Evolutionary conservation across 192 early-diverging fungal genomes (phyloP), one percentile per base, ranked within the genome.

Genomic region (Coemansia sp.): DNA sequence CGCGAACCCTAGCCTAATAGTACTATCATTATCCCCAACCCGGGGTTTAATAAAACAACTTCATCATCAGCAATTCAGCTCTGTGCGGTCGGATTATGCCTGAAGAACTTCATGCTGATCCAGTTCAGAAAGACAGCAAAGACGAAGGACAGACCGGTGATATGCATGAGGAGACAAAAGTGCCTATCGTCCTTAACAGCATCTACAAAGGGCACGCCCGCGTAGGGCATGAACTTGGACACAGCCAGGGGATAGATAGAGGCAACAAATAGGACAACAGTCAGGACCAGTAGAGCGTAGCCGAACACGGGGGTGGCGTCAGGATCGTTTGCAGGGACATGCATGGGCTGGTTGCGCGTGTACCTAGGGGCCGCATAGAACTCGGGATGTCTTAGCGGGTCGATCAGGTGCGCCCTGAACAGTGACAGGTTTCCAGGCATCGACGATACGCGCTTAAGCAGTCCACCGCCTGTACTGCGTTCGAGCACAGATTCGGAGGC

Each of bases 21-120:
- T 34, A 10, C 4, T 34, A 4, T 4, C 33, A 34, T 10, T 34
- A 10, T 34, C 33, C 33, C 5, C 33, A 34, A 34, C 4, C n/a
- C n/a, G n/a, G n/a, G n/a, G n/a, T n/a, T n/a, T n/a, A n/a, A n/a
- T n/a, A n/a, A 41, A 41, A 17, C 38, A 41, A 41, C 7, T 14
- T 4, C 15, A 15, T 13, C 14, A 11, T 6, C 14, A 41, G 13
- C 4, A 41, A 17, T 2, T 41, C 15, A 41, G 4, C 22, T 15
- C 71, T 66, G 89, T n/a, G n/a, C n/a, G n/a, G n/a, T n/a, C n/a
- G n/a, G n/a, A 66, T 94, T 98, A 55, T 95, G 92, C 11, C 92
- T 76, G 67, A 94, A 95, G 55, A 92, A 87, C 79, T 98, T 95
- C 87, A 95, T 90, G 14, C 95, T 94, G 30, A 98, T 83, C 95